phyloP scores from a whole-genome alignment of 306 rosid genomes.

The Lablab purpureus region DNA sequence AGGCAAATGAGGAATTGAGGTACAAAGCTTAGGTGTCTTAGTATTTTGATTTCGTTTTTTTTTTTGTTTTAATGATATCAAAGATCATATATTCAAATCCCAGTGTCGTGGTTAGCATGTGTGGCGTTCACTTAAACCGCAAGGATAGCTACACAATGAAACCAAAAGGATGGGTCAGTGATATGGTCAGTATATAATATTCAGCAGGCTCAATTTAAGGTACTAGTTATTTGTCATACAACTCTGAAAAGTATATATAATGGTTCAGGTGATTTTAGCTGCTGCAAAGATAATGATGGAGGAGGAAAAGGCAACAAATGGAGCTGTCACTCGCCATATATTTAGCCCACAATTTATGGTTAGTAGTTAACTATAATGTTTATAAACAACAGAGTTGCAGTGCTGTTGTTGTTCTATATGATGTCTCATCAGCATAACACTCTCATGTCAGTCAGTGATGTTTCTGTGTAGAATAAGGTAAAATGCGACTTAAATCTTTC shows the following conservation, averaged over 20 bases:
- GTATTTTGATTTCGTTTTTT: neutral
- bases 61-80: constrained; percentile 7
- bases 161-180: constrained; percentile 37
- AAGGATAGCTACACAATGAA: constrained; percentile 39
- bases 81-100: constrained; percentile 1
- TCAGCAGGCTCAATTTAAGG: constrained; percentile 5
- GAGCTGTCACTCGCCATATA: constrained; percentile 41
- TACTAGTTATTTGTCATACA: neutral
- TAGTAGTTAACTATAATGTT: constrained; percentile 14
- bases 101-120: constrained; percentile 43
- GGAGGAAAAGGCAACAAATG: constrained; percentile 38
- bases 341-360: constrained; percentile 37
- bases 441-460: constrained; percentile 23
- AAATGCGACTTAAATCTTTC: neutral
- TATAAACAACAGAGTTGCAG: neutral
- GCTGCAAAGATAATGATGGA: constrained; percentile 46
- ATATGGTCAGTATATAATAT: constrained; percentile 36
- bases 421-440: neutral
- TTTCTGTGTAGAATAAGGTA: constrained; percentile 33
- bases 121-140: constrained; percentile 34
- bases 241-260: neutral
- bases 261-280: constrained; percentile 41
- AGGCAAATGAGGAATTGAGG: constrained; percentile 26
- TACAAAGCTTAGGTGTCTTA: neutral
- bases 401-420: constrained; percentile 15